Evolutionary conservation across 2,329 filamentous ascomycete species (phyloP), one percentile per base, ranked within the genome.

Genomic region (Trichoderma sp.): DNA sequence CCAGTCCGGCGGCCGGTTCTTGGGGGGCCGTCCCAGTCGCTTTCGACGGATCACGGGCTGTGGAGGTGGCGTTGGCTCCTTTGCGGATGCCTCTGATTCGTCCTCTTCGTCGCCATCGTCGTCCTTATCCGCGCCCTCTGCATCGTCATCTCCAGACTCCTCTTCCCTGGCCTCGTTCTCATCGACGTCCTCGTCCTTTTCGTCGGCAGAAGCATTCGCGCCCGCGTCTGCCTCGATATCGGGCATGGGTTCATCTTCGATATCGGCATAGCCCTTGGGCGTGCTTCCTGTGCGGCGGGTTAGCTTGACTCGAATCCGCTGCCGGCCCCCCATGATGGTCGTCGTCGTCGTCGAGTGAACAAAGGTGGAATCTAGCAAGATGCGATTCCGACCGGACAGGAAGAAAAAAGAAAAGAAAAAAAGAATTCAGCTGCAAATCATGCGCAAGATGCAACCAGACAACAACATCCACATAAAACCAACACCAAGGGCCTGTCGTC

Each of bases 1-100:
- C 90, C 92, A 95, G 79, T 94, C 93, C 4, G 93, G 89, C 0
- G 92, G 93, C 64, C 90, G 88, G 79, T 94, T 95, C 86, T 96
- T 97, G 0, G 94, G 93, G 3, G 94, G 94, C 13, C 94, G 89
- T 23, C 94, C 94, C n/a, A 95, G 87, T 67, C 94, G 90, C 81
- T 93, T 93, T 77, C 92, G 89, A 68, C 93, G 89, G 72, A 94
- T 87, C 59, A 92, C 86, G 28, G 88, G 87, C 62, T 86, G 88
- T 30, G 90, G 90, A 1, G 85, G 84, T 23, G 87, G 86, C 0
- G 85, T 84, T 1, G 87, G 85, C 12, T 87, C 85, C 77, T 88
- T 88, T 47, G 77, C 81, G 2, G 83, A 85, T 13, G 77, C 82
- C 8, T 81, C 81, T 26, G 81, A 81, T 3, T 76, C 79, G 57